Percentiles rank a stretch among this genome's conserved stretches.
Evolutionary conservation across 805 yeast genomes (phyloP).

Genomic region (Candida manassasensis): DNA sequence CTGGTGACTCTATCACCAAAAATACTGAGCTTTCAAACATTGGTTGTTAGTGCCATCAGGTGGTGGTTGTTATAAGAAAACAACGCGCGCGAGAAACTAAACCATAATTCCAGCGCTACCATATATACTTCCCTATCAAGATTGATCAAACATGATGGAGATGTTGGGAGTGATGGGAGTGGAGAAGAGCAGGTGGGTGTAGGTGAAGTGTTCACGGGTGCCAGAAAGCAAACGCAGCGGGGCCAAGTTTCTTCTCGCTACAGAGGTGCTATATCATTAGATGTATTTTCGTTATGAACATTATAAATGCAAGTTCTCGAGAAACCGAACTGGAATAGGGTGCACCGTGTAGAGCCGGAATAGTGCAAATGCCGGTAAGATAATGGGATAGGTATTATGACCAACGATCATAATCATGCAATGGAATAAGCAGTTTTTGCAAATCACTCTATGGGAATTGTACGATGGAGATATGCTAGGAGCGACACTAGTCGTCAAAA

Average conservation of each 20-base stretch:
- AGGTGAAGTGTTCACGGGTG: too few species aligned
- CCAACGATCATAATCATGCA: background rate
- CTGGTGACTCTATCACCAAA: slow-evolving; percentile 17
- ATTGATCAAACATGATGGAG: too few species aligned
- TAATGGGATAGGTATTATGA: background rate
- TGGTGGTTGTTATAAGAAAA: too few species aligned
- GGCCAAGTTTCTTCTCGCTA: too few species aligned
- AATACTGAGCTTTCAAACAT: slow-evolving; percentile 20
- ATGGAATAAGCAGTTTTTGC: background rate
- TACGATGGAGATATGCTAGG: background rate
- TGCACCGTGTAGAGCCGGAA: too few species aligned
- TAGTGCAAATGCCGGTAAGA: too few species aligned
- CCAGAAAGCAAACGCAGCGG: too few species aligned
- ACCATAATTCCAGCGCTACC: slow-evolving; percentile 1
- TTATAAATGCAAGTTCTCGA: background rate
- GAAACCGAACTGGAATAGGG: background rate
- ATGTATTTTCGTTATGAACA: background rate
- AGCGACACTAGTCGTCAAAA: slow-evolving; percentile 1
- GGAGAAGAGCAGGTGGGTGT: too few species aligned
- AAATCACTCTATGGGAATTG: too few species aligned
- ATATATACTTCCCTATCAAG: background rate
- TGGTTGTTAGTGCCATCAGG: background rate
- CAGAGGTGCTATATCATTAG: too few species aligned
- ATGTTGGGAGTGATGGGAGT: background rate
- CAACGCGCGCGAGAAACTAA: slow-evolving; percentile 4